Base-by-base conservation (phyloP, 495 filamentous ascomycete species). In the Penicillium goetzii region DNA sequence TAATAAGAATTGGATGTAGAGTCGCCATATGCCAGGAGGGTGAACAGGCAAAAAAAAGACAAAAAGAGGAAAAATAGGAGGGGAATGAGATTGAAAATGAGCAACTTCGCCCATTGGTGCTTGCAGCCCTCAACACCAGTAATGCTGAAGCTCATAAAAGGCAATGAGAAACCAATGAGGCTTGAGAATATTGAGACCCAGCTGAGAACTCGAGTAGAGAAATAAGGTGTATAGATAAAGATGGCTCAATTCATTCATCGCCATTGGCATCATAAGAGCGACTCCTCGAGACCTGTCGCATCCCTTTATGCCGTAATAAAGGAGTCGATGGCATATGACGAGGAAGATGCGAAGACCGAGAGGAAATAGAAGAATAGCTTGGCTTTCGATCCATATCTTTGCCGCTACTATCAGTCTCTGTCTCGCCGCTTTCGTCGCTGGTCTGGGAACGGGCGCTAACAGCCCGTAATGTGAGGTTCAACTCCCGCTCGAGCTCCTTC, bases 401-500 rank as follows among this genome's bases (percentile, higher is more conserved):
- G 10, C 75, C 78, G 49, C 80, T 82, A 61, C 78, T 80, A 34
- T 82, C 80, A 0, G 76, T 80, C 55, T 80, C 78, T 0, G 76
- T 77, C 51, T 80, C 80, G 2, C 58, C 56, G 19, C 59, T 73
- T 15, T 74, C 72, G 17, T 72, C 71, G 38, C 66, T 69, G 11
- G 58, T 72, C 17, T 69, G 71, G 9, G 65, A 58, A 23, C 76
- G 78, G 36, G 90, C 85, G 25, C 85, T 85, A 7, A 97, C 73
- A 7, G 87, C 88, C 8, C 89, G 82, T 1, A 87, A 83, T 0
- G 93, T 96, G 26, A 92, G 82, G 2, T 86, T 83, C 51, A 99
- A 77, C 73, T 96, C 94, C 40, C 88, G 84, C 61, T 95, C 91
- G 7, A 97, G 80, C 68, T 96, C 90, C 41, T 86, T 85, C 21